A percentile compares a stretch with the other conserved stretches of the same genome.
These are phyloP conservation scores for Articulospora tetracladia DNA, from an alignment of 495 filamentous ascomycete species.

Conservation along the genomic window DNA sequence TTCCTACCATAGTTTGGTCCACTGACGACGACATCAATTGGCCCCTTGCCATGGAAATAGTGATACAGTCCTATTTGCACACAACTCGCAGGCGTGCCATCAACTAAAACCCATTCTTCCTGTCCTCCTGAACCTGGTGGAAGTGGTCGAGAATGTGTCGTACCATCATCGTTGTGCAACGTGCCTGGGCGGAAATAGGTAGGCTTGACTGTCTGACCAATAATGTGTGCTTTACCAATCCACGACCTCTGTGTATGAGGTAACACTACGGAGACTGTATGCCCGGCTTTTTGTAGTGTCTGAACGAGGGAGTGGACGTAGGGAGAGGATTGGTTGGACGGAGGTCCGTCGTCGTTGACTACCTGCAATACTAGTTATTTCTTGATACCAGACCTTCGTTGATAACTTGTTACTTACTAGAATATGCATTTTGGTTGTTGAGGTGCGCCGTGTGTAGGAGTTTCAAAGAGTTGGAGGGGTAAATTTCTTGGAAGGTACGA, in stretches of 20 bases:
- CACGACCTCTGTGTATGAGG: slow-evolving; percentile 91
- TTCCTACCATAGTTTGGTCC: slow-evolving; percentile 97
- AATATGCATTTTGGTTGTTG: slow-evolving; percentile 31
- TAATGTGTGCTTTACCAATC: slow-evolving; percentile 96
- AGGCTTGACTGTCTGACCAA: slow-evolving; percentile 79
- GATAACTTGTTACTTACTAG: slow-evolving; percentile 23
- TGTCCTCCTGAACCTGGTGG: slow-evolving; percentile 44
- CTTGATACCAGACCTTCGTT: slow-evolving; percentile 28
- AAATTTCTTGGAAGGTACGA: not conserved
- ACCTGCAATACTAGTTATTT: slow-evolving; percentile 68
- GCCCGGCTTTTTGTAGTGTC: slow-evolving; percentile 71
- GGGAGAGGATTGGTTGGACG: slow-evolving; percentile 83
- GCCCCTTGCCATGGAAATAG: slow-evolving; percentile 75
- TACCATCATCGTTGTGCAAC: slow-evolving; percentile 62
- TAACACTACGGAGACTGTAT: slow-evolving; percentile 82
- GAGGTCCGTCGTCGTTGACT: slow-evolving; percentile 94
- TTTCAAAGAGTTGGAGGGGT: not conserved
- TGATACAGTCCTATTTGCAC: slow-evolving; percentile 86
- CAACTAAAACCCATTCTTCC: slow-evolving; percentile 92
- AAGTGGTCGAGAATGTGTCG: slow-evolving; percentile 52
- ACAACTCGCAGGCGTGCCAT: slow-evolving; percentile 83
- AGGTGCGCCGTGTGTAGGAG: not conserved
- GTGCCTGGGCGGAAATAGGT: slow-evolving; percentile 80
- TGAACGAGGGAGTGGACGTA: slow-evolving; percentile 86
- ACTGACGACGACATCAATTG: slow-evolving; percentile 80